phyloP scores from a whole-genome alignment of 306 rosid species.

The Chamaecrista fasciculata region DNA sequence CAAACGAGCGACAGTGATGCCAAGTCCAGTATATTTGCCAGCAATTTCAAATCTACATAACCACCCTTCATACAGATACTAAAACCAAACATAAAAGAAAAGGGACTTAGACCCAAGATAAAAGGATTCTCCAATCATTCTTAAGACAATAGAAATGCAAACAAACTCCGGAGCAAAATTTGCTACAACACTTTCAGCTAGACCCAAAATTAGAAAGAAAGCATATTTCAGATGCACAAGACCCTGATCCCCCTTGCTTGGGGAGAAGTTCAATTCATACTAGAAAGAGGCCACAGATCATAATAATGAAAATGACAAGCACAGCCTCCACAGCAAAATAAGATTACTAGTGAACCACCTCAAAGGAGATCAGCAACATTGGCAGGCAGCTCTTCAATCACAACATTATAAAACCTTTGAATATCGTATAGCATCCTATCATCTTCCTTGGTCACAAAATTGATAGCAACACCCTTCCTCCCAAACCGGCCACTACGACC shows the following conservation, averaged over 20 bases:
- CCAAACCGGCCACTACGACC: slow-evolving; percentile 75
- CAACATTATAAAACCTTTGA: slow-evolving; percentile 61
- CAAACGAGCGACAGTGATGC: background rate
- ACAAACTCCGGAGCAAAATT: slow-evolving; percentile 41
- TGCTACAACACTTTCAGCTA: slow-evolving; percentile 30
- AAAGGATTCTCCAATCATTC: slow-evolving; percentile 30
- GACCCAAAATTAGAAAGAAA: slow-evolving; percentile 36
- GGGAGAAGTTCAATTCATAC: slow-evolving; percentile 32
- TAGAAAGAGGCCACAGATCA: slow-evolving; percentile 35
- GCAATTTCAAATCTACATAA: slow-evolving; percentile 12
- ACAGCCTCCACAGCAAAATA: slow-evolving; percentile 33
- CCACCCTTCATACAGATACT: slow-evolving; percentile 28
- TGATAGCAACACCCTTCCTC: slow-evolving; percentile 73
- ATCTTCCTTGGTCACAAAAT: slow-evolving; percentile 61
- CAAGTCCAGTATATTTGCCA: slow-evolving; percentile 11
- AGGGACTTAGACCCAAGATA: slow-evolving; percentile 28
- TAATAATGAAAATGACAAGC: slow-evolving; percentile 18
- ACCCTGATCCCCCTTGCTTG: slow-evolving; percentile 25
- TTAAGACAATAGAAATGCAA: slow-evolving; percentile 34
- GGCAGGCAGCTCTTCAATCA: slow-evolving; percentile 67
- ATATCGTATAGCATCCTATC: slow-evolving; percentile 64
- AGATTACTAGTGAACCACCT: slow-evolving; percentile 32
- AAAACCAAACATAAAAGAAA: slow-evolving; percentile 24
- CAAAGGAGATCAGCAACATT: slow-evolving; percentile 72
- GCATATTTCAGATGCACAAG: slow-evolving; percentile 29